phyloP scores from a whole-genome alignment of 2,329 filamentous ascomycete genomes.

The Chrysosphaeria jannelii region DNA sequence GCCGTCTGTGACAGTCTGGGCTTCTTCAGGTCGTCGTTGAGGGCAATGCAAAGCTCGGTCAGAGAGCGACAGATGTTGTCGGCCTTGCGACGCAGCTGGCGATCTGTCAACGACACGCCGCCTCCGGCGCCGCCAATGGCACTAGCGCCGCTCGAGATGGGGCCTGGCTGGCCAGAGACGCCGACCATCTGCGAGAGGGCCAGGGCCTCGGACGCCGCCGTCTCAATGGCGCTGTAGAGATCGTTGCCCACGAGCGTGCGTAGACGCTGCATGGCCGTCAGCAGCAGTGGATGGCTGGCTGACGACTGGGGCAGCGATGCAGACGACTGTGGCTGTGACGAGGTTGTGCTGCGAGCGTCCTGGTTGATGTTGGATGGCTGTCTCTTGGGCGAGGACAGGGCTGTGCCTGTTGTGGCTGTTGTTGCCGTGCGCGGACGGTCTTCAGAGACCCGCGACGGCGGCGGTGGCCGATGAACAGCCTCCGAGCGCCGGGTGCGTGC shows the following conservation, averaged over 20 bases:
- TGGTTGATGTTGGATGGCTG: too few relatives aligned
- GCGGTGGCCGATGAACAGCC: slow-evolving; percentile 53
- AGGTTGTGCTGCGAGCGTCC: slow-evolving; percentile 14
- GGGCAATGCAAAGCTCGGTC: slow-evolving; percentile 68
- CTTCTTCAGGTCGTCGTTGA: slow-evolving; percentile 25
- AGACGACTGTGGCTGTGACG: slow-evolving; percentile 8
- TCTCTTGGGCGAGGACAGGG: slow-evolving; percentile 63
- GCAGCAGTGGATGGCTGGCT: slow-evolving; percentile 19
- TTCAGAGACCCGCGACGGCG: slow-evolving; percentile 38
- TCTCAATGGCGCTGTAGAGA: slow-evolving; percentile 52
- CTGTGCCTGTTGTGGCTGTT: slow-evolving; percentile 67
- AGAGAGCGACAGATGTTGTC: slow-evolving; percentile 80
- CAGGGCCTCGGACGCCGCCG: slow-evolving; percentile 55
- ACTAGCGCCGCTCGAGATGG: slow-evolving; percentile 35
- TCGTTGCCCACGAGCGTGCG: slow-evolving; percentile 37
- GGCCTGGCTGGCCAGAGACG: slow-evolving; percentile 33
- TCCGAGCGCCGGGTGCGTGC: slow-evolving; percentile 76
- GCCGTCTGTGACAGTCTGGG: slow-evolving; percentile 1
- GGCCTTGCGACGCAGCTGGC: slow-evolving; percentile 65
- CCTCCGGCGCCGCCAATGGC: slow-evolving; percentile 19
- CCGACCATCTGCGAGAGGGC: slow-evolving; percentile 52
- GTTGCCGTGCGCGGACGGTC: slow-evolving; percentile 76
- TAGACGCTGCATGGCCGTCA: slow-evolving; percentile 53
- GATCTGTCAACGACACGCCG: slow-evolving; percentile 30
- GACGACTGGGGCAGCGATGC: slow-evolving; percentile 16